A percentile compares a stretch with the other conserved stretches of the same genome.
phyloP scores from a whole-genome alignment of 306 rosid genomes.

The Vigna reflexopilosa region DNA sequence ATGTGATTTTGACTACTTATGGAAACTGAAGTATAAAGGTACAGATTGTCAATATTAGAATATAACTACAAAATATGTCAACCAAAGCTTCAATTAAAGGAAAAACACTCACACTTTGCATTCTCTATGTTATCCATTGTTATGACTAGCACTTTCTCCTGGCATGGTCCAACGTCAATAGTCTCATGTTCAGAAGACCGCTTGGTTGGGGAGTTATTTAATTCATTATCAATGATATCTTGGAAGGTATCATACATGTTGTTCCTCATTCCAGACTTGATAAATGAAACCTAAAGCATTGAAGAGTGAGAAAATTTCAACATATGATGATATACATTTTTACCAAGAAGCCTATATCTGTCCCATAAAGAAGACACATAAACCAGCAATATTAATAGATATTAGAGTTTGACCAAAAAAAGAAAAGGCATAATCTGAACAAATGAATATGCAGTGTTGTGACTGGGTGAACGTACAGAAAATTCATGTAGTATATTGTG shows the following conservation, averaged over 20 bases:
- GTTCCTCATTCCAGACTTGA: conserved; percentile 85
- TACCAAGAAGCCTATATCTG: background rate
- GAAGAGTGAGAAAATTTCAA: conserved; percentile 5
- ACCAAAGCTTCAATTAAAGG: conserved; percentile 32
- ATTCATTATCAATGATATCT: conserved; percentile 54
- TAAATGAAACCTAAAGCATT: conserved; percentile 69
- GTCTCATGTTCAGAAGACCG: conserved; percentile 58
- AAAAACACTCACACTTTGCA: conserved; percentile 58
- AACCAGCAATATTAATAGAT: no score
- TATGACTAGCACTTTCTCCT: conserved; percentile 38
- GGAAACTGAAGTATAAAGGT: background rate
- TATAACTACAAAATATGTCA: conserved; percentile 14
- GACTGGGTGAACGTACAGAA: no score
- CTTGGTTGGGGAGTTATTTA: conserved; percentile 50
- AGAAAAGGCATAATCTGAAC: no score
- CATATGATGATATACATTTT: conserved; percentile 28
- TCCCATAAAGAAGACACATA: conserved; percentile 1
- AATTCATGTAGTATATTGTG: no score
- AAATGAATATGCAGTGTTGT: no score
- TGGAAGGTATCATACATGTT: conserved; percentile 84
- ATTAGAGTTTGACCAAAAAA: no score
- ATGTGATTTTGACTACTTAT: conserved; percentile 11
- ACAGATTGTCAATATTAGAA: conserved; percentile 10
- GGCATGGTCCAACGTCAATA: conserved; percentile 71
- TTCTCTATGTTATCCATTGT: conserved; percentile 42